These are phyloP conservation scores for Candida manassasensis DNA, from an alignment of 805 yeast genomes.

Conservation along the genomic window DNA sequence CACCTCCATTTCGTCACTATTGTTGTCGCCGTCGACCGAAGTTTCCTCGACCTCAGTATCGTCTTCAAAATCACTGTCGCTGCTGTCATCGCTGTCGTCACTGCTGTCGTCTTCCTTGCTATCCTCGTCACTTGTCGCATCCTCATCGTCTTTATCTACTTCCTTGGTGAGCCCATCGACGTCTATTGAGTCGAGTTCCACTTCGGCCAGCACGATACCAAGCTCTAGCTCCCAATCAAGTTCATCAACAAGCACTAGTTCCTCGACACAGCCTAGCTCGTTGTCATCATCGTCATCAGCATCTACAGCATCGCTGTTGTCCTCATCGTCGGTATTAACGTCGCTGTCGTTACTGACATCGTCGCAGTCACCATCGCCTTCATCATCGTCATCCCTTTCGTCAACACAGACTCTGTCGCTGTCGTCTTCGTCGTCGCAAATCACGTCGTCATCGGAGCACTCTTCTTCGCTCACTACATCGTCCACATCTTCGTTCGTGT, in stretches of 20 bases:
- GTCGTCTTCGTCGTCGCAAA: slow-evolving; percentile 6
- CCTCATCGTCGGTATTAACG: slow-evolving; percentile 1
- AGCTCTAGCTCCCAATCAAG: slow-evolving; percentile 5
- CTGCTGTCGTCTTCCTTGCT: background rate
- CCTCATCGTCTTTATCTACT: background rate
- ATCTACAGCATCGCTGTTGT: slow-evolving; percentile 5
- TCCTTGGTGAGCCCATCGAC: background rate
- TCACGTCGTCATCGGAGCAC: slow-evolving; percentile 6
- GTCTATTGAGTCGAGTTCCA: slow-evolving; percentile 4
- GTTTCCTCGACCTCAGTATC: slow-evolving; percentile 6
- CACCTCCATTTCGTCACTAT: too few relatives aligned
- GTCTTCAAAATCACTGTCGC: slow-evolving; percentile 5
- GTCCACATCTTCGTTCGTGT: slow-evolving; percentile 4
- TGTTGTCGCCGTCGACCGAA: too few relatives aligned
- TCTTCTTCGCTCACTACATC: slow-evolving; percentile 5
- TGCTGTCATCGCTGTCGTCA: slow-evolving; percentile 1
- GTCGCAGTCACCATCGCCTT: background rate
- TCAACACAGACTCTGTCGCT: slow-evolving; percentile 4
- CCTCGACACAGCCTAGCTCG: slow-evolving; percentile 6
- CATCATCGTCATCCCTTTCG: background rate
- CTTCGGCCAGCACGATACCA: slow-evolving; percentile 5
- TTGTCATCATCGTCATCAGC: slow-evolving; percentile 6
- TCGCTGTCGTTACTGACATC: background rate
- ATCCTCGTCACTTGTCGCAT: background rate
- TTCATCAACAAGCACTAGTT: slow-evolving; percentile 5